Conservation (phyloP, 768 basidiomycete species). For the Boletus edulis region DNA sequence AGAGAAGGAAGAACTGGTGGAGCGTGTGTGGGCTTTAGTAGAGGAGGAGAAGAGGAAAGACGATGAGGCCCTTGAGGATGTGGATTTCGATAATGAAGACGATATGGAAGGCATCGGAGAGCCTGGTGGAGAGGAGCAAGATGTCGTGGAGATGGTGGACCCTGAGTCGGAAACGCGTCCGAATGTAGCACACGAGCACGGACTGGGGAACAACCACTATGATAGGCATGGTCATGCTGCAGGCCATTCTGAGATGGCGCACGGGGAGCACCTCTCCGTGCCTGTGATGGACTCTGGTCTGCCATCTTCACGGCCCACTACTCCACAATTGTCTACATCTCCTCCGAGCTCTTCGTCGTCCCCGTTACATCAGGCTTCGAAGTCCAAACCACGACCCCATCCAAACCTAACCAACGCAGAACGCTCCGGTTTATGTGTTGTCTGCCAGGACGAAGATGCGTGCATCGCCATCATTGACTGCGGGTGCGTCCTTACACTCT, state of each 20-base stretch:
- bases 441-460: conserved; percentile 94
- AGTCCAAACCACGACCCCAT: conserved; percentile 35
- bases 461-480: conserved; percentile 94
- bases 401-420: conserved; percentile 37
- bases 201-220: background rate
- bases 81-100: conserved; percentile 21
- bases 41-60: conserved; percentile 59
- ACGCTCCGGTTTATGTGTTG: conserved; percentile 78
- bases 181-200: conserved; percentile 1
- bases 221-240: background rate
- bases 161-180: conserved; percentile 13
- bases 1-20: conserved; percentile 87
- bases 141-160: conserved; percentile 12
- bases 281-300: background rate
- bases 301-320: conserved; percentile 5
- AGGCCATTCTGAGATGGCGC: background rate
- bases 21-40: conserved; percentile 58
- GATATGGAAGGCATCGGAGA: conserved; percentile 29
- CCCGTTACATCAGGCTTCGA: conserved; percentile 32
- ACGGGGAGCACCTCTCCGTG: conserved; percentile 5
- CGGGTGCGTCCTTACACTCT: conserved; percentile 55
- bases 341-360: conserved; percentile 27
- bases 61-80: conserved; percentile 38
- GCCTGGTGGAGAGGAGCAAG: conserved; percentile 17
- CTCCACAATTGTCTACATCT: conserved; percentile 16